Evolutionary conservation across 2,329 filamentous ascomycete genomes (phyloP).

Genomic region (Arthrobotrys iridis): DNA sequence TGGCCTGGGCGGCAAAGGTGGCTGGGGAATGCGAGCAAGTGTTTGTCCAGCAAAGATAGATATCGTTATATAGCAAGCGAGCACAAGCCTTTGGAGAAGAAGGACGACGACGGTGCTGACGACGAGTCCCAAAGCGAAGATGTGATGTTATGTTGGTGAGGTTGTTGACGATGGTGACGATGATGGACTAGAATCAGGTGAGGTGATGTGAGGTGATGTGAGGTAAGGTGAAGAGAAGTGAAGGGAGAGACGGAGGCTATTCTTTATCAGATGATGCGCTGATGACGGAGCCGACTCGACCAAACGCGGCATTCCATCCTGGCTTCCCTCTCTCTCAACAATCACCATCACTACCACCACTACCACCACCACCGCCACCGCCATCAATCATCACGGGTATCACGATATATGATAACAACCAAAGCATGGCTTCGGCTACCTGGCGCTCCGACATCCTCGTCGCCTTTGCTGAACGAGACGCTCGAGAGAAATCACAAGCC

Average conservation of each 20-base stretch:
- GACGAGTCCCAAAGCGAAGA: constrained; percentile 33
- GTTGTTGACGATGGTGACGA: not conserved
- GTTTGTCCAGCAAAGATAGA: constrained; percentile 17
- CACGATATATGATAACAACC: too few species aligned
- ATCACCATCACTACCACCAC: not conserved
- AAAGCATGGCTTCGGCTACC: constrained; percentile 20
- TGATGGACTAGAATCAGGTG: not conserved
- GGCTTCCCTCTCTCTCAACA: not conserved
- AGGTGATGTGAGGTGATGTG: not conserved
- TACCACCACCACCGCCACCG: not conserved
- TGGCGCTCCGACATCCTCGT: constrained; percentile 56
- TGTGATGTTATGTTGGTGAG: not conserved
- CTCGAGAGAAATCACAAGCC: constrained; percentile 56
- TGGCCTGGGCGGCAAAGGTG: constrained; percentile 30
- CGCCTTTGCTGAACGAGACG: constrained; percentile 56
- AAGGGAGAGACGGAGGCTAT: not conserved
- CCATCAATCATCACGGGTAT: too few species aligned
- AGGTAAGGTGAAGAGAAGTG: not conserved
- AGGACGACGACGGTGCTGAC: constrained; percentile 2
- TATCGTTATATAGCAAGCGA: not conserved
- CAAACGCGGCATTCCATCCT: not conserved
- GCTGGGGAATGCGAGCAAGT: constrained; percentile 33
- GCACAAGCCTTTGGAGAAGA: not conserved
- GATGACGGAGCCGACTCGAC: constrained; percentile 22
- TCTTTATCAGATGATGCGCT: not conserved